Percentiles rank a stretch among this genome's conserved stretches.
These are phyloP conservation scores for Castanea sativa DNA, from an alignment of 306 rosid genomes.

Conservation along the genomic window DNA sequence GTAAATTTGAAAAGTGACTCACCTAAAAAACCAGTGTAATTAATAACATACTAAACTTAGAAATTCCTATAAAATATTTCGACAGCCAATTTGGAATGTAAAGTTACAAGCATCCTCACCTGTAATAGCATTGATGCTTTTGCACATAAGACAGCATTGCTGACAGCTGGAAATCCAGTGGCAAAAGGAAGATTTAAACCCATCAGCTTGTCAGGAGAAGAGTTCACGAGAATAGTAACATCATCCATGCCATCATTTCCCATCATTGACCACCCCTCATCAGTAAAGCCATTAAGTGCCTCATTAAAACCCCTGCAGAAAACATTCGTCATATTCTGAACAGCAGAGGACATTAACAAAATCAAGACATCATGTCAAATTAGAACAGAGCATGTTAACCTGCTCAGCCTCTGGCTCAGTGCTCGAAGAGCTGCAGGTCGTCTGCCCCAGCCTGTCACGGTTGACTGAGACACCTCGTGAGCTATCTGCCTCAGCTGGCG, in stretches of 20 bases:
- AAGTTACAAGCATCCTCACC: constrained; percentile 47
- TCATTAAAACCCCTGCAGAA: constrained; percentile 86
- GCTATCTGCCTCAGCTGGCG: constrained; percentile 94
- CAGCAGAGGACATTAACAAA: neutral
- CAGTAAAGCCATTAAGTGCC: constrained; percentile 94
- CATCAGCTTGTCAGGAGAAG: constrained; percentile 91
- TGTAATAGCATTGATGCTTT: constrained; percentile 97
- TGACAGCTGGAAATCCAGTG: constrained; percentile 83
- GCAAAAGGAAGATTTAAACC: constrained; percentile 83
- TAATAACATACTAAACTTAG: neutral
- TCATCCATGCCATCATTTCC: constrained; percentile 93
- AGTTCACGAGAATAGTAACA: constrained; percentile 81
- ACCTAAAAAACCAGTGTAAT: neutral
- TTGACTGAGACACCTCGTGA: constrained; percentile 90
- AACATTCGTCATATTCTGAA: constrained; percentile 31
- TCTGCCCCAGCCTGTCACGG: constrained; percentile 90
- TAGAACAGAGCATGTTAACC: constrained; percentile 41
- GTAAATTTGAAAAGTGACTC: neutral
- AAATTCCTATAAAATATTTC: neutral
- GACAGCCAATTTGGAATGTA: neutral
- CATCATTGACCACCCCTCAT: constrained; percentile 97
- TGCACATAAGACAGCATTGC: constrained; percentile 92
- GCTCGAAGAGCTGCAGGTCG: constrained; percentile 93
- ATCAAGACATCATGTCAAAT: constrained; percentile 1
- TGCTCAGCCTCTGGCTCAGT: constrained; percentile 86